Percentiles rank a stretch among this genome's conserved stretches.
These are phyloP conservation scores for Erythrophleum fordii DNA, from an alignment of 306 rosid genomes.

Conservation along the genomic window DNA sequence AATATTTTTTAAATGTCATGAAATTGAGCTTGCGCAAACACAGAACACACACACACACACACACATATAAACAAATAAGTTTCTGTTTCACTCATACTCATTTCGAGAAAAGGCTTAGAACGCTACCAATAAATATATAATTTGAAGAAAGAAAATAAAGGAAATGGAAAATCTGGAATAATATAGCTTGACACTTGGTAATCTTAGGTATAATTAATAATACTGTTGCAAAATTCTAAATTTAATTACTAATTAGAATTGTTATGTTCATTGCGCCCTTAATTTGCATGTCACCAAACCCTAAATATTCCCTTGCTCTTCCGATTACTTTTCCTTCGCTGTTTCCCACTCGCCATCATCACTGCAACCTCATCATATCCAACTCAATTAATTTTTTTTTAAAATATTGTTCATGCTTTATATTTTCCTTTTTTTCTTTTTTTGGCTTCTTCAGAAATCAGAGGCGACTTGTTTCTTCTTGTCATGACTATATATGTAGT, in stretches of 20 bases:
- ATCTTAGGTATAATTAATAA: too few species aligned
- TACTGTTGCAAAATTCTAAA: too few species aligned
- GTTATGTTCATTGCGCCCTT: neutral
- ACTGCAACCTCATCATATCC: slow-evolving; percentile 62
- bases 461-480: slow-evolving; percentile 41
- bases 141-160: neutral
- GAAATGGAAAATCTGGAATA: neutral
- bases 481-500: slow-evolving; percentile 38
- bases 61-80: neutral
- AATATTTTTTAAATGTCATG: too few species aligned
- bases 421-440: neutral
- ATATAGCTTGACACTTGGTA: neutral
- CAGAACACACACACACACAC: too few species aligned
- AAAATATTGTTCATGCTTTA: neutral
- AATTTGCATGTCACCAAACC: slow-evolving; percentile 65
- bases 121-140: too few species aligned
- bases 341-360: slow-evolving; percentile 67
- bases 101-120: too few species aligned
- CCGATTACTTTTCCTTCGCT: slow-evolving; percentile 31
- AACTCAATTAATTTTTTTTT: slow-evolving; percentile 31
- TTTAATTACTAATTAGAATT: neutral
- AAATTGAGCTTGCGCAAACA: too few species aligned
- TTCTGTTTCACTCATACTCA: neutral
- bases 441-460: slow-evolving; percentile 35
- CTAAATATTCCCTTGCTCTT: slow-evolving; percentile 72